Conservation (phyloP, 2,329 filamentous ascomycete genomes). For the Aspergillus versicolor region DNA sequence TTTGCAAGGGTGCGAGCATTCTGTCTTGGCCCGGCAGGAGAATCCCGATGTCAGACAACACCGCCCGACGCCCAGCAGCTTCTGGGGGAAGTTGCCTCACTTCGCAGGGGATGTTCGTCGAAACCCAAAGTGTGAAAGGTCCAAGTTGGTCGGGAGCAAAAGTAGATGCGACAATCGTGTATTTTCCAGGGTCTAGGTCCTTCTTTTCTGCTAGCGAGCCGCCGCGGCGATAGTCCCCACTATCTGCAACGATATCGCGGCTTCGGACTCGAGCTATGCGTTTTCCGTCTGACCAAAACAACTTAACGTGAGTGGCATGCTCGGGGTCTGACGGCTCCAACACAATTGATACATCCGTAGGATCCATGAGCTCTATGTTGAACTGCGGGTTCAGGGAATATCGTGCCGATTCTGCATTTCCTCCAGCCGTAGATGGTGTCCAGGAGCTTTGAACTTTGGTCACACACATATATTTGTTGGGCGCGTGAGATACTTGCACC, state of each 20-base stretch:
- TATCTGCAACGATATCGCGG: slow-evolving; percentile 77
- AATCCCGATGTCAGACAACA: slow-evolving; percentile 43
- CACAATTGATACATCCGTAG: slow-evolving; percentile 68
- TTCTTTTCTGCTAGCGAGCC: slow-evolving; percentile 67
- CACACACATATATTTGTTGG: slow-evolving; percentile 59
- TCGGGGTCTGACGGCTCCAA: slow-evolving; percentile 67
- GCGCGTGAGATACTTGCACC: slow-evolving; percentile 62
- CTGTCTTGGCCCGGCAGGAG: slow-evolving; percentile 56
- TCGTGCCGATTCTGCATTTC: slow-evolving; percentile 71
- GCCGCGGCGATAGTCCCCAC: slow-evolving; percentile 83
- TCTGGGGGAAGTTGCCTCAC: slow-evolving; percentile 67
- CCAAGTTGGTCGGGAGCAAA: slow-evolving; percentile 79
- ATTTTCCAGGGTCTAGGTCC: slow-evolving; percentile 67
- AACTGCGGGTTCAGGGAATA: slow-evolving; percentile 92
- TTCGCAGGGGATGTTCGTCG: slow-evolving; percentile 55
- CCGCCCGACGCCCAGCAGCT: slow-evolving; percentile 70
- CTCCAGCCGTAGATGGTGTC: slow-evolving; percentile 78
- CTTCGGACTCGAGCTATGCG: slow-evolving; percentile 67
- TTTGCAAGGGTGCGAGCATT: slow-evolving; percentile 52
- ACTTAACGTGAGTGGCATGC: slow-evolving; percentile 77
- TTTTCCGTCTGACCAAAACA: slow-evolving; percentile 74
- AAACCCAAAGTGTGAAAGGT: slow-evolving; percentile 72
- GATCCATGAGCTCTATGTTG: slow-evolving; percentile 56
- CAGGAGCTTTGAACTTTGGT: slow-evolving; percentile 66
- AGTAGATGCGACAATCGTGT: slow-evolving; percentile 87